A percentile compares a stretch with the other conserved stretches of the same genome.
These are phyloP conservation scores for Dictyostelium citrinum DNA, from an alignment of 78 protist genomes.

Conservation along the genomic window DNA sequence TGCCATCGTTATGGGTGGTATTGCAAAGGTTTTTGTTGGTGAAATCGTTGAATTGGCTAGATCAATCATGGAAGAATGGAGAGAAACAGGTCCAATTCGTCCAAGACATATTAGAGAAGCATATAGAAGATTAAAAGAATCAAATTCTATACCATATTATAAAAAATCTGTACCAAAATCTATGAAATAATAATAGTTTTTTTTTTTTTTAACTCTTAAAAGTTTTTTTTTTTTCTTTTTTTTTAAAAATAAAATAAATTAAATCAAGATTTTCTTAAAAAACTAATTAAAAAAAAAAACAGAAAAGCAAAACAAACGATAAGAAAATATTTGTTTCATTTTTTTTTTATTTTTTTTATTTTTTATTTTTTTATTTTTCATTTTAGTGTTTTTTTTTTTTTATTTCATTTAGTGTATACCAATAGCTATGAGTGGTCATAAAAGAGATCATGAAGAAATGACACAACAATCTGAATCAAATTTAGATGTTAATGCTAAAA, in stretches of 20 bases:
- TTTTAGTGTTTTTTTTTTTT: not conserved
- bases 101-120: constrained; percentile 75
- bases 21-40: constrained; percentile 66
- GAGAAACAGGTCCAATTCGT: constrained; percentile 55
- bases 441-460: constrained; percentile 29
- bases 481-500: not conserved
- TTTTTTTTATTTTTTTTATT: too few species aligned
- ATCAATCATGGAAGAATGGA: constrained; percentile 61
- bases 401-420: not conserved
- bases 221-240: not conserved
- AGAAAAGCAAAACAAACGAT: too few species aligned
- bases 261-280: not conserved
- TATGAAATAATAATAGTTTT: not conserved
- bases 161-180: constrained; percentile 19
- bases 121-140: constrained; percentile 49
- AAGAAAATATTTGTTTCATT: too few species aligned
- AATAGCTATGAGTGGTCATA: not conserved
- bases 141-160: constrained; percentile 37
- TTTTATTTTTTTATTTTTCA: not conserved
- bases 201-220: not conserved
- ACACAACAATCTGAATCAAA: not conserved
- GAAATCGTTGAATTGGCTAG: constrained; percentile 50
- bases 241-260: not conserved
- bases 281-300: too few species aligned
- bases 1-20: constrained; percentile 71